These are phyloP conservation scores for Dothiorella sarmentorum DNA, from an alignment of 2,329 filamentous ascomycete genomes.

Conservation along the genomic window DNA sequence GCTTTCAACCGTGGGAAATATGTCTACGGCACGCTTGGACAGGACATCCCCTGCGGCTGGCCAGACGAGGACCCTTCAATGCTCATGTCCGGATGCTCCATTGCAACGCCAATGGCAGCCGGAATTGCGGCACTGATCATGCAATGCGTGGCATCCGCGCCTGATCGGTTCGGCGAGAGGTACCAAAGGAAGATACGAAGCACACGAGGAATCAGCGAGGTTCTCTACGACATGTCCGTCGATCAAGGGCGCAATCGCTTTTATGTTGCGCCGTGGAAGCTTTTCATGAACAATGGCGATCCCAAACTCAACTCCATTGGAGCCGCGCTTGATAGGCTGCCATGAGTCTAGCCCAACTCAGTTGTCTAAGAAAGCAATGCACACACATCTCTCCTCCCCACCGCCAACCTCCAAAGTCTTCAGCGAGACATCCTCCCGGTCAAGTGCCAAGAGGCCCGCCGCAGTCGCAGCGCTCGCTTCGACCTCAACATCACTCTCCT, in stretches of 20 bases:
- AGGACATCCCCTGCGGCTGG: not conserved
- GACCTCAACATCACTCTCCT: not conserved
- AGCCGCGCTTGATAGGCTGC: accelerated
- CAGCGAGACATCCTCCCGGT: not conserved
- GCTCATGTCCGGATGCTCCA: not conserved
- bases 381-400: not conserved
- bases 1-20: not conserved
- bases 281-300: not conserved
- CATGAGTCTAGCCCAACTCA: not conserved
- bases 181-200: not conserved
- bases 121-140: not conserved
- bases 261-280: not conserved
- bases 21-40: not conserved
- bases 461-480: not conserved
- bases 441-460: not conserved
- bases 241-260: not conserved
- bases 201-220: not conserved
- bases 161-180: not conserved
- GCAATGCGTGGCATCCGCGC: not conserved
- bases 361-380: not conserved
- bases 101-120: not conserved
- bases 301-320: not conserved
- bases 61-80: not conserved
- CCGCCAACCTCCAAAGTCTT: not conserved
- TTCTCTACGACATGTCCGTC: not conserved